A percentile compares a stretch with the other conserved stretches of the same genome.
Conservation (phyloP, 345 rosid genomes). For the Ailanthus altissimus region DNA sequence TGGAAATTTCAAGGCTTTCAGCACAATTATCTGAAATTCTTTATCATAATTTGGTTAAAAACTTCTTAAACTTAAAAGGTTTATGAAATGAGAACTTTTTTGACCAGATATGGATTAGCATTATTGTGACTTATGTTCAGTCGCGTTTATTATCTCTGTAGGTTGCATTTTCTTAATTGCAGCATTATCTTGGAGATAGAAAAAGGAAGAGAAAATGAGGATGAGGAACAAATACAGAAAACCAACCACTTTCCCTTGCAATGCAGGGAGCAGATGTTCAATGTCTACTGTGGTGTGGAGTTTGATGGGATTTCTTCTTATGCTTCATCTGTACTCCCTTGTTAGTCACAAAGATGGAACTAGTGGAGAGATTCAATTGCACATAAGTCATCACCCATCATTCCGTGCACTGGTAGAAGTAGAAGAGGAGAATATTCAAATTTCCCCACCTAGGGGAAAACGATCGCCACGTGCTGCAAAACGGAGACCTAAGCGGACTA, state of each 20-base stretch:
- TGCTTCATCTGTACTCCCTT: slow-evolving; percentile 58
- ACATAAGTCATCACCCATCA: slow-evolving; percentile 38
- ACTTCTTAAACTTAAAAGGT: not conserved
- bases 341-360: slow-evolving; percentile 41
- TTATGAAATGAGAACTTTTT: slow-evolving; percentile 3
- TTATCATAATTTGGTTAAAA: not conserved
- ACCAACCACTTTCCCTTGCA: slow-evolving; percentile 67
- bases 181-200: slow-evolving; percentile 56
- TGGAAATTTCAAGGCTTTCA: slow-evolving; percentile 12
- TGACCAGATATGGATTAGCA: slow-evolving; percentile 19
- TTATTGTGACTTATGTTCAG: slow-evolving; percentile 32
- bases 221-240: slow-evolving; percentile 77
- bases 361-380: slow-evolving; percentile 42
- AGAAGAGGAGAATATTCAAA: slow-evolving; percentile 70
- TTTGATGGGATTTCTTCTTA: slow-evolving; percentile 66
- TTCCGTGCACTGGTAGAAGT: slow-evolving; percentile 69
- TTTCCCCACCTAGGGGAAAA: slow-evolving; percentile 81
- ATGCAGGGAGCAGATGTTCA: slow-evolving; percentile 78
- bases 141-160: slow-evolving; percentile 39
- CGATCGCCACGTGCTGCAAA: slow-evolving; percentile 84
- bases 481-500: slow-evolving; percentile 70
- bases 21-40: slow-evolving; percentile 3
- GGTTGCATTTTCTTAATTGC: slow-evolving; percentile 56
- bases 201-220: slow-evolving; percentile 63
- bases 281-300: slow-evolving; percentile 57